Percentiles rank a stretch among this genome's conserved stretches.
These are phyloP conservation scores for Mollisia scopiformis DNA, from an alignment of 2,329 filamentous ascomycete species.

Conservation along the genomic window DNA sequence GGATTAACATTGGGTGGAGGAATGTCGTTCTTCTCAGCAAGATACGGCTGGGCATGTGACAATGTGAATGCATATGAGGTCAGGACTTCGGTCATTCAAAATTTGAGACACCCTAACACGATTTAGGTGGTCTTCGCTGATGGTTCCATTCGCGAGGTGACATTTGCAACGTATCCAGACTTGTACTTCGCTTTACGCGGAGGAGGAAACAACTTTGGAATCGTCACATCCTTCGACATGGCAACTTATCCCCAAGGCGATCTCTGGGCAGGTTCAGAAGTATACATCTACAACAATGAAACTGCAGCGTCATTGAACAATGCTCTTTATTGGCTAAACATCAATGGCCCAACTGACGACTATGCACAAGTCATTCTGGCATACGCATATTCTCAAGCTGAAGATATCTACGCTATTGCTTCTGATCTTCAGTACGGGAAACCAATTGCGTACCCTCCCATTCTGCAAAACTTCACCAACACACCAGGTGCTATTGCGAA, in stretches of 20 bases:
- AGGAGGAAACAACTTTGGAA: slow-evolving; percentile 38
- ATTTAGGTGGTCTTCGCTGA: slow-evolving; percentile 33
- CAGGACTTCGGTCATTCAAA: background rate
- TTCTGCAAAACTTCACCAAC: slow-evolving; percentile 22
- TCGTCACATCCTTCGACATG: slow-evolving; percentile 36
- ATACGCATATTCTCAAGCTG: slow-evolving; percentile 14
- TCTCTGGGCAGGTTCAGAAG: slow-evolving; percentile 21
- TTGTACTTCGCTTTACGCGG: slow-evolving; percentile 39
- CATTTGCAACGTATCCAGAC: slow-evolving; percentile 40
- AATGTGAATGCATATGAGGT: slow-evolving; percentile 47
- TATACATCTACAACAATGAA: slow-evolving; percentile 12
- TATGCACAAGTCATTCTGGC: slow-evolving; percentile 24
- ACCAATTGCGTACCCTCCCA: slow-evolving; percentile 22
- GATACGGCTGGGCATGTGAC: slow-evolving; percentile 51
- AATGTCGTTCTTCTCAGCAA: slow-evolving; percentile 28
- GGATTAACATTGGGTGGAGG: slow-evolving; percentile 28
- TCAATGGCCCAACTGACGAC: slow-evolving; percentile 17
- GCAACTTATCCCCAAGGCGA: slow-evolving; percentile 37
- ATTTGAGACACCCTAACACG: background rate
- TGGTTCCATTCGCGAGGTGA: slow-evolving; percentile 41
- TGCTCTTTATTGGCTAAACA: slow-evolving; percentile 18
- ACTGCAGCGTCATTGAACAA: slow-evolving; percentile 16
- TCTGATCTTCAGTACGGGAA: slow-evolving; percentile 25
- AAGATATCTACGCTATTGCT: slow-evolving; percentile 8
- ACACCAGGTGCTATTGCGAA: slow-evolving; percentile 17